phyloP scores from a whole-genome alignment of 2,329 filamentous ascomycete species.

The Dactylonectria estremocensis region DNA sequence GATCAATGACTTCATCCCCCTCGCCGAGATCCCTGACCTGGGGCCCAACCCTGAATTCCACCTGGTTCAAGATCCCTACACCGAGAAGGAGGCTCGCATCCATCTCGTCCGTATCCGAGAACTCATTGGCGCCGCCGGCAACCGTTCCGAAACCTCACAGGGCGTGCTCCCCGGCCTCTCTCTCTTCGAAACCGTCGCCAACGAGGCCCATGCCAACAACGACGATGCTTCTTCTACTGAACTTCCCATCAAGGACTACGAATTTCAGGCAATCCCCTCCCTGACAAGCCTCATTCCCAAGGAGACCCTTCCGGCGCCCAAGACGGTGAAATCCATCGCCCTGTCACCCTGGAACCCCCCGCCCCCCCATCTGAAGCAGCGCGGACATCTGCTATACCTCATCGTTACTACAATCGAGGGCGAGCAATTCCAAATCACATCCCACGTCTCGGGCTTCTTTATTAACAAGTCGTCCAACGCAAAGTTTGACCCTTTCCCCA shows the following conservation, averaged over 20 bases:
- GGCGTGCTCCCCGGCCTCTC: conserved; percentile 89
- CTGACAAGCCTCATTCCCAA: conserved; percentile 81
- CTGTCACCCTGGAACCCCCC: conserved; percentile 97
- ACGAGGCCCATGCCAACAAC: conserved; percentile 60
- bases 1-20: conserved; percentile 95
- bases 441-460: conserved; percentile 95
- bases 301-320: conserved; percentile 78
- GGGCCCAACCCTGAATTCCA: conserved; percentile 82
- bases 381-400: conserved; percentile 93
- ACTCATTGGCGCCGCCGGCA: conserved; percentile 90
- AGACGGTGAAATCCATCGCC: conserved; percentile 90
- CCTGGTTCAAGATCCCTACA: conserved; percentile 95
- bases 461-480: conserved; percentile 96
- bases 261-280: conserved; percentile 79
- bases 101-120: conserved; percentile 93
- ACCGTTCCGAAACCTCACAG: conserved; percentile 88
- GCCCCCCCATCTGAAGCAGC: conserved; percentile 90
- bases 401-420: conserved; percentile 92
- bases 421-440: conserved; percentile 94
- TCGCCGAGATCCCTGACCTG: conserved; percentile 89
- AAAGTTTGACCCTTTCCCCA: conserved; percentile 93
- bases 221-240: conserved; percentile 51
- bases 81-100: conserved; percentile 97
- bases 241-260: conserved; percentile 75
- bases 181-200: conserved; percentile 84